phyloP scores from a whole-genome alignment of 1,284 basidiomycete genomes.

The Sanghuangporus sanghuang region DNA sequence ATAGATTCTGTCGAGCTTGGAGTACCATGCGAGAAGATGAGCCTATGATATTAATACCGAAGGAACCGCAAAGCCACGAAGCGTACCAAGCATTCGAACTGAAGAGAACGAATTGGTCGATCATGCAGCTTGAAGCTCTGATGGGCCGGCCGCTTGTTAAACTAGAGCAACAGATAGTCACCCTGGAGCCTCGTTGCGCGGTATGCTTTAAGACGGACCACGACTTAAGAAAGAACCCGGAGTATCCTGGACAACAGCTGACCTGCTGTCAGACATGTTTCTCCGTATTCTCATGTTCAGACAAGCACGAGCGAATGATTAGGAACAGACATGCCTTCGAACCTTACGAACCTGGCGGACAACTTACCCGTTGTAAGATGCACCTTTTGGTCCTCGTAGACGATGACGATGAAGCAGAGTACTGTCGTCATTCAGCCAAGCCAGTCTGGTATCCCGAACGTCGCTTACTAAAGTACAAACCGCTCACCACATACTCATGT shows the following conservation, averaged over 20 bases:
- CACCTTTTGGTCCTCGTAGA: background rate
- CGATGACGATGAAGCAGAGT: background rate
- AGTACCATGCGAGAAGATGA: background rate
- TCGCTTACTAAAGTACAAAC: background rate
- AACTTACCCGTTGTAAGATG: background rate
- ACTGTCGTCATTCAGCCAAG: background rate
- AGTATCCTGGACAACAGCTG: background rate
- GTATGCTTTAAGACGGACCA: slow-evolving; percentile 1
- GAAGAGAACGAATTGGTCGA: background rate
- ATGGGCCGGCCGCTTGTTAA: background rate
- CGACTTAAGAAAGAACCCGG: background rate
- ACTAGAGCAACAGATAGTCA: background rate
- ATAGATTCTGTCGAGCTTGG: background rate
- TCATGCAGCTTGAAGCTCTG: background rate
- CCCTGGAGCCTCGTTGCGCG: background rate
- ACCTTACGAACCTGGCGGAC: background rate
- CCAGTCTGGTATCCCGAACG: background rate
- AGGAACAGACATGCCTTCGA: background rate
- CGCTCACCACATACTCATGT: background rate
- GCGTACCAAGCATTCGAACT: background rate
- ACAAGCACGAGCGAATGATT: background rate
- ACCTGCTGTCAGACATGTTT: background rate
- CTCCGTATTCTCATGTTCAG: background rate
- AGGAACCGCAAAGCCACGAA: background rate
- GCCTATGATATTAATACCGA: background rate